A percentile compares a stretch with the other conserved stretches of the same genome.
These are phyloP conservation scores for Opeltia flavorubescens DNA, from an alignment of 495 filamentous ascomycete genomes.

Conservation along the genomic window DNA sequence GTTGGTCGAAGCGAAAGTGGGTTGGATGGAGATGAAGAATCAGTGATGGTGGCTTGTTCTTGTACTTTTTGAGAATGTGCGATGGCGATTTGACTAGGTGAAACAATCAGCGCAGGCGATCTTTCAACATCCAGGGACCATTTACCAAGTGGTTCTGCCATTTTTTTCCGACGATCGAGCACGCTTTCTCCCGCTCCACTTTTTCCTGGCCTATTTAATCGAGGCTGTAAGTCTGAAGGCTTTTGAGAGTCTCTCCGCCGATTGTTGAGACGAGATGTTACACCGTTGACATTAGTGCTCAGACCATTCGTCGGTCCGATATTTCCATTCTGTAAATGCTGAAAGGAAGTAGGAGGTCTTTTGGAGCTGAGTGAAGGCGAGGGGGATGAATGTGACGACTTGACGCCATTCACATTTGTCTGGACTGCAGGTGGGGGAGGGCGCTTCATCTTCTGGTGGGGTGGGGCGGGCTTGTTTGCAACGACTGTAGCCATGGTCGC, in stretches of 20 bases:
- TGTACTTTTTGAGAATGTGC: constrained; percentile 74
- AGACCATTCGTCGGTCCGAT: constrained; percentile 17
- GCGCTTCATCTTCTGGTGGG: constrained; percentile 43
- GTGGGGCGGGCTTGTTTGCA: constrained; percentile 37
- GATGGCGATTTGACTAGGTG: constrained; percentile 46
- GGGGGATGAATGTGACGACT: constrained; percentile 46
- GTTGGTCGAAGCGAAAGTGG: constrained; percentile 86
- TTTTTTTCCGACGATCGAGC: constrained; percentile 26
- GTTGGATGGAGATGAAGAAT: constrained; percentile 72
- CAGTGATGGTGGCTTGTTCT: constrained; percentile 62
- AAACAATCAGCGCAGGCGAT: background rate
- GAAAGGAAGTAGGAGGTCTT: constrained; percentile 37
- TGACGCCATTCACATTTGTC: constrained; percentile 46
- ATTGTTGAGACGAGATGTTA: constrained; percentile 33
- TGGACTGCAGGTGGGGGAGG: constrained; percentile 55
- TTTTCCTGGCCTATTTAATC: constrained; percentile 23
- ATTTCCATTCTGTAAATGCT: constrained; percentile 23
- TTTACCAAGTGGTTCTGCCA: constrained; percentile 38
- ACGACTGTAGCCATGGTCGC: constrained; percentile 39
- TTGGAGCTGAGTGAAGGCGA: constrained; percentile 54
- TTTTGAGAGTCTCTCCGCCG: constrained; percentile 42
- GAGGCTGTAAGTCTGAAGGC: constrained; percentile 24
- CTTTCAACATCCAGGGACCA: background rate
- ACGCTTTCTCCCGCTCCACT: constrained; percentile 16
- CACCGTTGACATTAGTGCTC: constrained; percentile 31